Evolutionary conservation across 176 grass and related monocot species (phyloP).

Genomic region (Triticum timopheevii): DNA sequence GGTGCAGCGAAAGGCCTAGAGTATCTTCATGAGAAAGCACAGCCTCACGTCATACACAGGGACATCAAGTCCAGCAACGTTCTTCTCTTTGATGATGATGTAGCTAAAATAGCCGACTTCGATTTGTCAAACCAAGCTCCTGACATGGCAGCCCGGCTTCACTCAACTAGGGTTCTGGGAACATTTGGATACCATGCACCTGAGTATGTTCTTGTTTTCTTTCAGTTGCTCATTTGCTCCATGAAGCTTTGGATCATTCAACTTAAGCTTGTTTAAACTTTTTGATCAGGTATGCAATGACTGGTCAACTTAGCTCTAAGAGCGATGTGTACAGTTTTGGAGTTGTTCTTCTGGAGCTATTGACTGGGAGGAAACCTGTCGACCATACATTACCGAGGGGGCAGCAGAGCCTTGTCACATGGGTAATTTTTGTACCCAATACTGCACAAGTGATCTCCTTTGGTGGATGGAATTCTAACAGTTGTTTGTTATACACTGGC

Average conservation of each 20-base stretch:
- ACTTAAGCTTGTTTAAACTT: not conserved
- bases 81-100: slow-evolving; percentile 77
- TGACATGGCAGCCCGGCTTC: slow-evolving; percentile 82
- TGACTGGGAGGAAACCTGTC: slow-evolving; percentile 80
- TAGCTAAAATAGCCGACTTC: slow-evolving; percentile 80
- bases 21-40: slow-evolving; percentile 85
- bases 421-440: slow-evolving; percentile 44
- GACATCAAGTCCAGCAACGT: slow-evolving; percentile 91
- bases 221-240: not conserved
- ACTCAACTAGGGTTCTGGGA: slow-evolving; percentile 87
- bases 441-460: not conserved
- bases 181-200: slow-evolving; percentile 90
- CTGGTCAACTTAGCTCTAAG: slow-evolving; percentile 82
- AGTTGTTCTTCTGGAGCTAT: slow-evolving; percentile 76
- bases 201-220: slow-evolving; percentile 54
- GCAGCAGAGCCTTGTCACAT: slow-evolving; percentile 85
- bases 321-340: slow-evolving; percentile 86
- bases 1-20: slow-evolving; percentile 82
- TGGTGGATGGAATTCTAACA: slow-evolving; percentile 1
- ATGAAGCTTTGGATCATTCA: not conserved
- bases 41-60: slow-evolving; percentile 74
- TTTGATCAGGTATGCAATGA: slow-evolving; percentile 74
- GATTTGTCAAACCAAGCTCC: slow-evolving; percentile 89
- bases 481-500: slow-evolving; percentile 32
- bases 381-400: slow-evolving; percentile 85